Conservation (phyloP, 768 basidiomycete genomes). For the Boletus fagicola region DNA sequence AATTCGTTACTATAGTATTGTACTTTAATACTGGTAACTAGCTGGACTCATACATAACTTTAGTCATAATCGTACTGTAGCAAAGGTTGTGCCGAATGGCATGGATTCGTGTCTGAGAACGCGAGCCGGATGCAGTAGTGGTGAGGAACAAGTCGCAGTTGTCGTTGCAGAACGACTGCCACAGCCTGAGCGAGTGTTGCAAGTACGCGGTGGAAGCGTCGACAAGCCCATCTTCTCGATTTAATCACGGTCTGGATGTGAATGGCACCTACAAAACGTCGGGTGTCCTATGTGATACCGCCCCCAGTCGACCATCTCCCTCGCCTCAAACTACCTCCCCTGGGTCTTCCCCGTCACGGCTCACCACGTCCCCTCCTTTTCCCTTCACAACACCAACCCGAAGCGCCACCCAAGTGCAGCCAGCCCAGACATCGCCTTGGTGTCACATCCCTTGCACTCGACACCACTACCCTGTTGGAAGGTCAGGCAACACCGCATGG, state of each 20-base stretch:
- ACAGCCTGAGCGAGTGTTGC: background rate
- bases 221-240: background rate
- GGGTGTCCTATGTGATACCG: constrained; percentile 89
- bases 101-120: background rate
- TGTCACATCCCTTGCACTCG: constrained; percentile 83
- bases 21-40: background rate
- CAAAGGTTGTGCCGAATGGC: background rate
- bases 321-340: constrained; percentile 67
- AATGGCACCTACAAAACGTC: constrained; percentile 52
- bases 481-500: constrained; percentile 71
- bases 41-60: background rate
- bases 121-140: constrained; percentile 8
- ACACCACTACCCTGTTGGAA: constrained; percentile 74
- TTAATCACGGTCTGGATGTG: constrained; percentile 20
- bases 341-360: constrained; percentile 62
- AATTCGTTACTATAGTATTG: background rate
- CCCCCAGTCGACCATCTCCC: constrained; percentile 62
- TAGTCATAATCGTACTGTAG: background rate
- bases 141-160: background rate
- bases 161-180: constrained; percentile 5
- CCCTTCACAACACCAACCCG: constrained; percentile 31
- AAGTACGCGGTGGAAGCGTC: background rate
- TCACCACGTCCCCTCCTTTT: constrained; percentile 67
- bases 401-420: constrained; percentile 20
- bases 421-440: constrained; percentile 87